Evolutionary conservation across 2,329 filamentous ascomycete species (phyloP), one percentile per base, ranked within the genome.

Genomic region (Byssoonygena ceratinophila): DNA sequence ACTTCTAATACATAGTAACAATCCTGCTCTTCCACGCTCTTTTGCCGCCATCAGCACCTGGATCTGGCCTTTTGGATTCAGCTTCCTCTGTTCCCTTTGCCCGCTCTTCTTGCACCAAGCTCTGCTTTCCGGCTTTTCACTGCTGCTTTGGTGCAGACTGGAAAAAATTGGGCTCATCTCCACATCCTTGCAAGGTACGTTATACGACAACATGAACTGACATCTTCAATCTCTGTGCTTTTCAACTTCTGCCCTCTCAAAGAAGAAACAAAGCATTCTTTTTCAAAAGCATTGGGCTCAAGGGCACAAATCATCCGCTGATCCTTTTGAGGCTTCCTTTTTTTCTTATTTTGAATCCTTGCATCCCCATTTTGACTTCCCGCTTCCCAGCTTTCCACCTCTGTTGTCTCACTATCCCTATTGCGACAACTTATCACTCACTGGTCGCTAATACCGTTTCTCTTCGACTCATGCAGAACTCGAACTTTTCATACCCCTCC

Each of bases 111-210:
- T 40, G 16, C 27, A 29, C 9, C 27, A 29, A 29, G 9, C 27
- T 29, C 27, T 29, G 14, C 34, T 37, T n/a, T n/a, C n/a, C n/a
- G n/a, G 34, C 34, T 14, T 16, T 20, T 20, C 12, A 27, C 1
- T 18, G 36, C 18, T 50, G 47, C 22, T 41, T 41, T 22, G 46
- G 46, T 20, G n/a, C n/a, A n/a, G n/a, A n/a, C n/a, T n/a, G n/a
- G n/a, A n/a, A n/a, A n/a, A 34, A 43, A 50, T 34, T 43, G 27
- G 47, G 47, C 18, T 29, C 37, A 50, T 43, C 34, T 49, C 34
- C 46, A 50, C 47, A 34, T 16, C 37, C 37, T 34, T 41, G 36
- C 47, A 50, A 50, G 47, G 47, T 50, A 50, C 8, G 47, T 50
- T n/a, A n/a, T n/a, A n/a, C n/a, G n/a, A n/a, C n/a, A n/a, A 29